Evolutionary conservation across 2,329 filamentous ascomycete genomes (phyloP).

Genomic region (Aspergillus hortae): DNA sequence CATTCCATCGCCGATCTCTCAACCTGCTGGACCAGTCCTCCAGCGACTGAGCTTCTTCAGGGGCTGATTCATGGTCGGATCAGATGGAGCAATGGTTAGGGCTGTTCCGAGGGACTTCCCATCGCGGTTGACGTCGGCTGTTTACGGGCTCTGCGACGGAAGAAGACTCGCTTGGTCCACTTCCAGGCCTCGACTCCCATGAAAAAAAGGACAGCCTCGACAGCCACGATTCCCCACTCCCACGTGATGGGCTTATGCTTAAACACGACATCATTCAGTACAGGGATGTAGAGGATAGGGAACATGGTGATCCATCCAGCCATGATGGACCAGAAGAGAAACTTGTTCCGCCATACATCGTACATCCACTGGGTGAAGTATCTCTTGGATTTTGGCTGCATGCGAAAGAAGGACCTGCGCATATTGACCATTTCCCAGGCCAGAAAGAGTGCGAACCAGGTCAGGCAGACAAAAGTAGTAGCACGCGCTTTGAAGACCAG

Average conservation of each 20-base stretch:
- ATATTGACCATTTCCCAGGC: slow-evolving; percentile 73
- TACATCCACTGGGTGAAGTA: slow-evolving; percentile 62
- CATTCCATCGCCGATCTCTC: too few species aligned
- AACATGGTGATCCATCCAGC: slow-evolving; percentile 53
- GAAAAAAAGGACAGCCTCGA: slow-evolving; percentile 58
- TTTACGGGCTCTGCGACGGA: slow-evolving; percentile 26
- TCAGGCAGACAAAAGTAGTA: slow-evolving; percentile 68
- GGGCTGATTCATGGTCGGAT: too few species aligned
- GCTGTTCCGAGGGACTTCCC: too few species aligned
- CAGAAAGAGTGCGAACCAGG: slow-evolving; percentile 70
- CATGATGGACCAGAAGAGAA: slow-evolving; percentile 62
- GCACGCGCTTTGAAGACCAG: slow-evolving; percentile 65
- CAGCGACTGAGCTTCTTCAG: too few species aligned
- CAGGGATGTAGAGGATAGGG: slow-evolving; percentile 62
- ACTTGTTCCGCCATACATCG: slow-evolving; percentile 67
- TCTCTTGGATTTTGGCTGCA: slow-evolving; percentile 58
- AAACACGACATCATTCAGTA: slow-evolving; percentile 61
- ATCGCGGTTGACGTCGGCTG: too few species aligned
- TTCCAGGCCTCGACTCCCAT: slow-evolving; percentile 62
- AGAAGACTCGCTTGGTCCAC: slow-evolving; percentile 56
- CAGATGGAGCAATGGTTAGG: too few species aligned
- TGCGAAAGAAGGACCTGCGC: slow-evolving; percentile 67
- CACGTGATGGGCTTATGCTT: slow-evolving; percentile 60
- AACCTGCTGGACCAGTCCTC: too few species aligned
- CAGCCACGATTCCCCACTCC: slow-evolving; percentile 65